Base-by-base conservation (phyloP, 2,329 filamentous ascomycete species). In the Daldinia sp. region DNA sequence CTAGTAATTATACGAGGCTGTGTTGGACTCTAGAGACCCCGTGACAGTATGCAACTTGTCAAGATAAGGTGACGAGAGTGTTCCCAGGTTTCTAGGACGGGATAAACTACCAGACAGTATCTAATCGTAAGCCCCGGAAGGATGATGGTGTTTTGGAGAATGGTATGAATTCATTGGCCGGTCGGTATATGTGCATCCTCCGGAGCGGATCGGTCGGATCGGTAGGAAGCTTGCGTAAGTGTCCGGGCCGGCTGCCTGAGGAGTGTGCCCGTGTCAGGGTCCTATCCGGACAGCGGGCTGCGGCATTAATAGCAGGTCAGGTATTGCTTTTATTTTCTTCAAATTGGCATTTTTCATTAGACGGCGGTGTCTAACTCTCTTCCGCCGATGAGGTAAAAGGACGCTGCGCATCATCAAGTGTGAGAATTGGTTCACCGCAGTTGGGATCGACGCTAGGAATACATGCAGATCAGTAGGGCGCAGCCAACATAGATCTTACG, bases 361-460 rank as follows among this genome's bases (percentile, higher is more conserved):
- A 13, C 7, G 7, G 35, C 7, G 10, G 3, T 13, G 37, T 44
- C 28, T 26, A 35, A 20, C 28, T 5, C 3, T 35, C 33, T 23
- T n/a, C 33, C 23, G n/a, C 20, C 3, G 10, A 33, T 46, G 18
- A 13, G n/a, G 9, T 39, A 20, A 54, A 23, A 13, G 6, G 26
- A 33, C 4, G 41, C 10, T 30, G 13, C 13, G 42, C 18, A 20
- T 39, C 13, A 46, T 62, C 30, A 50, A 39, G 60, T 56, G 60
- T 12, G 13, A 50, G 20, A 51, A 50, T 41, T 30, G 58, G 23
- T 64, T 64, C 60, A 61, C 41, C 60, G 53, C 50, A 30, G 48
- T 55, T 64, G 23, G 48, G 68, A 70, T 68, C 65, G 58, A 58
- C 68, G 23, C 62, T 65, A 48, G 68, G 68, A 37, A 61, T 42